Conservation (phyloP, 768 basidiomycete species). For the Macrolepiota fuliginosa region DNA sequence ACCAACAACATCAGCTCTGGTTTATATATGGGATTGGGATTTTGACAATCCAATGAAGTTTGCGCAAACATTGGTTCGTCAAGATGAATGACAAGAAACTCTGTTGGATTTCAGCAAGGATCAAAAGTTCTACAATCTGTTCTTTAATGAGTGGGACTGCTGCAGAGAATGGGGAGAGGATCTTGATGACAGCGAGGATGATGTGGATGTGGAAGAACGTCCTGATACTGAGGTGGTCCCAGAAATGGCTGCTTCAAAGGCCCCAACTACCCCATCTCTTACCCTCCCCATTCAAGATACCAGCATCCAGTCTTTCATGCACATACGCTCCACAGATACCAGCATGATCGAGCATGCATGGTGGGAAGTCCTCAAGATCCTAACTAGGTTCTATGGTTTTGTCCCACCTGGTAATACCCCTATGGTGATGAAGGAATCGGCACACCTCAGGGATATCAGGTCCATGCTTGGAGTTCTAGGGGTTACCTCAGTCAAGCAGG, state of each 20-base stretch:
- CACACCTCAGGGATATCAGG: neutral
- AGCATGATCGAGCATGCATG: neutral
- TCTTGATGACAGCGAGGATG: neutral
- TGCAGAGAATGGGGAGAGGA: neutral
- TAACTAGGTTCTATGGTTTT: neutral
- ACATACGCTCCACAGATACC: neutral
- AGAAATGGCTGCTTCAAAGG: no score
- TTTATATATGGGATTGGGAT: no score
- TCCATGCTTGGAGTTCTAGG: neutral
- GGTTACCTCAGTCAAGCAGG: neutral
- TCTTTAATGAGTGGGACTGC: conserved; percentile 9
- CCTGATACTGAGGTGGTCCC: no score
- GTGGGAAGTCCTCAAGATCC: neutral
- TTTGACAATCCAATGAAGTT: no score
- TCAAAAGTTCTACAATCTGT: conserved; percentile 1
- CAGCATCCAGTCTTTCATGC: neutral
- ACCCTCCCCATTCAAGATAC: neutral
- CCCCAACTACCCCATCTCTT: neutral
- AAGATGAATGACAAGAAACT: neutral
- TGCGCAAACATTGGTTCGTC: no score
- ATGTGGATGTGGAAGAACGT: neutral
- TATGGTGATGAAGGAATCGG: neutral
- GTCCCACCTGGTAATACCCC: neutral
- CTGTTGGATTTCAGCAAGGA: neutral
- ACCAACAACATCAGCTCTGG: no score